A percentile compares a stretch with the other conserved stretches of the same genome.
phyloP scores from a whole-genome alignment of 306 rosid species.

The Medicago ruthenica region DNA sequence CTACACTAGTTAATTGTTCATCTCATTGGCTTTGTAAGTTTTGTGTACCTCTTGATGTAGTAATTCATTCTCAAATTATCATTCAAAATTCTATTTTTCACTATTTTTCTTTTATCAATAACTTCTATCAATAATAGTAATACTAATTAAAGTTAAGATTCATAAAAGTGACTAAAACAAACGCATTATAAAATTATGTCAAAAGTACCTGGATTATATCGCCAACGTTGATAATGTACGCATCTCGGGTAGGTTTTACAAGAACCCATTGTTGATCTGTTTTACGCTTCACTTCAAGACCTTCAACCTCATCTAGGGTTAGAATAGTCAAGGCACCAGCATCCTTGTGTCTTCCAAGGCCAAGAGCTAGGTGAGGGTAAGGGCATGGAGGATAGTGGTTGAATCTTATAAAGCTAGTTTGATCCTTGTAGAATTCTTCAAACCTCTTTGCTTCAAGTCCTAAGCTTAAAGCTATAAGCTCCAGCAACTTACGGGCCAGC shows the following conservation, averaged over 20 bases:
- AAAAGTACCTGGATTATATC: slow-evolving; percentile 56
- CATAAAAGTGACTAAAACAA: no score
- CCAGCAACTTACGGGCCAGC: slow-evolving; percentile 58
- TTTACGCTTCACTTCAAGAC: slow-evolving; percentile 66
- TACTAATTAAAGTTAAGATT: no score
- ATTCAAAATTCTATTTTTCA: no score
- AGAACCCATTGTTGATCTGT: slow-evolving; percentile 64
- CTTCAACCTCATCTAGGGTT: slow-evolving; percentile 69
- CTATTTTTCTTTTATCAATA: no score
- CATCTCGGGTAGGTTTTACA: slow-evolving; percentile 63
- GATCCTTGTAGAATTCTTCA: slow-evolving; percentile 53
- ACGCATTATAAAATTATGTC: no score
- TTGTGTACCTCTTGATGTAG: no score
- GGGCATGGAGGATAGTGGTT: slow-evolving; percentile 78
- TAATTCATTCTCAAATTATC: no score
- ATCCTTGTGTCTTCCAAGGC: slow-evolving; percentile 73
- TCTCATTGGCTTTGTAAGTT: no score
- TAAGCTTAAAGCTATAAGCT: slow-evolving; percentile 61
- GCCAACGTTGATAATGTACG: slow-evolving; percentile 64
- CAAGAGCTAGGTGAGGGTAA: slow-evolving; percentile 61
- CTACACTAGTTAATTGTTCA: no score
- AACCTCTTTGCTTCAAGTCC: slow-evolving; percentile 60
- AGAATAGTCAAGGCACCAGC: slow-evolving; percentile 60
- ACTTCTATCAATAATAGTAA: no score
- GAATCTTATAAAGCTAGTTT: slow-evolving; percentile 52